phyloP scores from a whole-genome alignment of 2,329 filamentous ascomycete species.

The Colletotrichum eleusines region DNA sequence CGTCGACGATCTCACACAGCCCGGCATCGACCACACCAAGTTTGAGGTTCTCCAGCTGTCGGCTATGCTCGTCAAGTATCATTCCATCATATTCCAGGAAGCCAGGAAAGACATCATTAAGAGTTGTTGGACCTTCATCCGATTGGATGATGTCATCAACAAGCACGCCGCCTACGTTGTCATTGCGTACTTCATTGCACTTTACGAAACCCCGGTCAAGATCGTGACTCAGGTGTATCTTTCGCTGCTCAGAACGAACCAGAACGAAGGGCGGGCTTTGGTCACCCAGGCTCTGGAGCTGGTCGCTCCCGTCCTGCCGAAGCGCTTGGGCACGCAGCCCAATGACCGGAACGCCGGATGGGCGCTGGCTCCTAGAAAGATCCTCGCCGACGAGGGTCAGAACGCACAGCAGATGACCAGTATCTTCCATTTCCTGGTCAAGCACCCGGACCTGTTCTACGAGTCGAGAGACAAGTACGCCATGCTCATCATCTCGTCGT shows the following conservation, averaged over 20 bases:
- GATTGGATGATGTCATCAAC: constrained; percentile 98
- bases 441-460: constrained; percentile 93
- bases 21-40: constrained; percentile 92
- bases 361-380: constrained; percentile 90
- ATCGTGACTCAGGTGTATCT: constrained; percentile 97
- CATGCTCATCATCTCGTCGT: constrained; percentile 86
- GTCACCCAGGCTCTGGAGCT: constrained; percentile 95
- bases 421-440: constrained; percentile 96
- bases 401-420: constrained; percentile 96
- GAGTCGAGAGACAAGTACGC: constrained; percentile 94
- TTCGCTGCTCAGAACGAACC: constrained; percentile 89
- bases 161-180: constrained; percentile 98
- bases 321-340: constrained; percentile 76
- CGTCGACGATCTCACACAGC: constrained; percentile 84
- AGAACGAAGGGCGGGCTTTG: constrained; percentile 91
- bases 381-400: constrained; percentile 92
- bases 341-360: constrained; percentile 84
- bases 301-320: constrained; percentile 92
- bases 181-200: constrained; percentile 96
- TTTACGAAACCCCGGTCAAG: constrained; percentile 96
- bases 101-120: constrained; percentile 98
- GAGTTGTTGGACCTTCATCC: constrained; percentile 98
- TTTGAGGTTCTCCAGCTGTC: constrained; percentile 97
- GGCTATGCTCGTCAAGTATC: constrained; percentile 94
- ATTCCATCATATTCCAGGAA: constrained; percentile 88